A percentile compares a stretch with the other conserved stretches of the same genome.
These are phyloP conservation scores for Leccinum pachyderme DNA, from an alignment of 1,284 basidiomycete species.

Conservation along the genomic window DNA sequence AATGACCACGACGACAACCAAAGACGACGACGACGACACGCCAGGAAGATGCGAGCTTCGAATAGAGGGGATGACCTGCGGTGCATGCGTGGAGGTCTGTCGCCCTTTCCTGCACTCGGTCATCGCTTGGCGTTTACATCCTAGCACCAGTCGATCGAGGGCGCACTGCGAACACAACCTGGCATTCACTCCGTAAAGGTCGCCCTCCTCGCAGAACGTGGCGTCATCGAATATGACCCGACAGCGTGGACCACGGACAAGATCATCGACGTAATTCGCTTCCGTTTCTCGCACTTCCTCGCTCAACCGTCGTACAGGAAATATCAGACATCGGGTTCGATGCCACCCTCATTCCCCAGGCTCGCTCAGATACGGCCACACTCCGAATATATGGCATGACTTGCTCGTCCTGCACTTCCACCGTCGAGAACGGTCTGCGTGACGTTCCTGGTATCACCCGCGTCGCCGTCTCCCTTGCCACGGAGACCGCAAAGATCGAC, in stretches of 20 bases:
- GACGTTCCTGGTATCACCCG: constrained; percentile 74
- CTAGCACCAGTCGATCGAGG: constrained; percentile 78
- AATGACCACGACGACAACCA: constrained; percentile 3
- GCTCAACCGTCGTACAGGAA: constrained; percentile 51
- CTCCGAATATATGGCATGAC: constrained; percentile 91
- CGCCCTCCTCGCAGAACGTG: constrained; percentile 91
- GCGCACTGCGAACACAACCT: constrained; percentile 77
- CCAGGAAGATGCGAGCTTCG: constrained; percentile 64
- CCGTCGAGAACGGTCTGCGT: constrained; percentile 72
- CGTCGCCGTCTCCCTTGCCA: constrained; percentile 72
- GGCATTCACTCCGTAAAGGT: constrained; percentile 91
- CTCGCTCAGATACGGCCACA: constrained; percentile 62
- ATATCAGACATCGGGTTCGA: constrained; percentile 94
- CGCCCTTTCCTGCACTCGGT: background rate
- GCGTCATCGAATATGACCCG: constrained; percentile 87
- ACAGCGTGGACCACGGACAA: constrained; percentile 78
- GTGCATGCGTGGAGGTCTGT: constrained; percentile 84
- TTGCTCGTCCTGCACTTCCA: constrained; percentile 78
- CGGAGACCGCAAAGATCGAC: constrained; percentile 71
- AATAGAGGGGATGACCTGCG: constrained; percentile 92
- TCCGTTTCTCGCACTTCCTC: background rate
- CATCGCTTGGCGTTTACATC: background rate
- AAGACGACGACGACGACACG: constrained; percentile 5
- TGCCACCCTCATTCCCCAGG: constrained; percentile 68
- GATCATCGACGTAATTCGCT: constrained; percentile 63